Evolutionary conservation across 1,139 yeast species (phyloP).

Genomic region (Geotrichum phurueaensis): DNA sequence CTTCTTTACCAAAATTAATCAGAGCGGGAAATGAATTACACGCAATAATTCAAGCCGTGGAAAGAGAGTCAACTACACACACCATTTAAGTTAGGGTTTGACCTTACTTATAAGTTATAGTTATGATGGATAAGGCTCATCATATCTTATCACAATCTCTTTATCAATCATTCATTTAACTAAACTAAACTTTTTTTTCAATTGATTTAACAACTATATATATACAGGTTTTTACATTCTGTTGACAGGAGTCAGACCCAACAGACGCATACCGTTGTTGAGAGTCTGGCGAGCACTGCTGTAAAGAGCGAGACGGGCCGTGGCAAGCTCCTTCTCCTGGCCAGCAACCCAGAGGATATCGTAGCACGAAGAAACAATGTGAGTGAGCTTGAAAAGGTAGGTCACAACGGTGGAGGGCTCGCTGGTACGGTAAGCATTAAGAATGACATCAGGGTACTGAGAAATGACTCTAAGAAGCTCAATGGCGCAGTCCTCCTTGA

Average conservation of each 20-base stretch:
- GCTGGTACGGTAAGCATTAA: constrained; percentile 73
- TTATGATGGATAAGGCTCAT: too few species aligned
- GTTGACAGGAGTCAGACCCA: constrained; percentile 95
- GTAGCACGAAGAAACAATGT: constrained; percentile 90
- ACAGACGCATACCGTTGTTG: constrained; percentile 81
- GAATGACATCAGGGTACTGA: constrained; percentile 86
- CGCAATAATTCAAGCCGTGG: too few species aligned
- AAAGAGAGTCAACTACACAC: too few species aligned
- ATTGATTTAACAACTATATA: neutral
- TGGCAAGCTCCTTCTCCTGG: constrained; percentile 79
- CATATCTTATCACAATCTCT: too few species aligned
- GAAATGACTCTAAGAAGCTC: constrained; percentile 72
- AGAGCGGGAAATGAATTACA: too few species aligned
- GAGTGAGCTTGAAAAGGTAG: constrained; percentile 84
- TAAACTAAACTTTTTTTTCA: neutral
- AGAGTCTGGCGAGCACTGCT: constrained; percentile 86
- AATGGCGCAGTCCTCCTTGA: constrained; percentile 70
- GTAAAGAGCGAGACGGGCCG: constrained; percentile 90
- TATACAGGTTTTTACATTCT: constrained; percentile 62
- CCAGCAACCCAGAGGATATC: constrained; percentile 97
- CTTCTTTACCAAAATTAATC: too few species aligned
- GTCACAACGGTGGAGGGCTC: constrained; percentile 97
- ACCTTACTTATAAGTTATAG: too few species aligned
- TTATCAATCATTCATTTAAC: too few species aligned
- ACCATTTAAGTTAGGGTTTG: too few species aligned